Conservation (phyloP, 768 basidiomycete genomes). For the Dentipellis fragilis region DNA sequence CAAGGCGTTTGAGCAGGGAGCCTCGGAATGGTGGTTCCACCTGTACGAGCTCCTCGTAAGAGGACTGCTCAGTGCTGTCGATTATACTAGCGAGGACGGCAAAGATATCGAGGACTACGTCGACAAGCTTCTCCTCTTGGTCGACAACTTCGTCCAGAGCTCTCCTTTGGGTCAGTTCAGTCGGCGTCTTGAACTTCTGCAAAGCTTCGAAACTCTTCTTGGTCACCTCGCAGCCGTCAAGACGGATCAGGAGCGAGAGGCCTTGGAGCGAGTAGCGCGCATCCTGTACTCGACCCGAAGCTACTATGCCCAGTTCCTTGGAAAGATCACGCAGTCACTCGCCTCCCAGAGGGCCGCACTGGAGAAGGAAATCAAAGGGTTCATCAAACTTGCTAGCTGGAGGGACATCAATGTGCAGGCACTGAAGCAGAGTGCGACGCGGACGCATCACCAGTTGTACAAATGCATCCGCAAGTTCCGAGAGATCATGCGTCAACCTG, state of each 20-base stretch:
- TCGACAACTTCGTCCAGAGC: slow-evolving; percentile 68
- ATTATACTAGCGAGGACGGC: slow-evolving; percentile 26
- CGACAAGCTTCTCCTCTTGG: slow-evolving; percentile 55
- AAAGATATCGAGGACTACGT: slow-evolving; percentile 42
- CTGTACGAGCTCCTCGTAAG: slow-evolving; percentile 72
- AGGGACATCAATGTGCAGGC: slow-evolving; percentile 95
- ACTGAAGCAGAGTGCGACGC: slow-evolving; percentile 81
- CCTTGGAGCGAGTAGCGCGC: slow-evolving; percentile 40
- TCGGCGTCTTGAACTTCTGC: slow-evolving; percentile 54
- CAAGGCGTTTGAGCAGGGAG: slow-evolving; percentile 28
- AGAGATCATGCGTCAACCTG: slow-evolving; percentile 74
- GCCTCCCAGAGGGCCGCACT: slow-evolving; percentile 43
- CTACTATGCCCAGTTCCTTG: slow-evolving; percentile 56
- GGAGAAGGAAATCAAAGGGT: slow-evolving; percentile 73
- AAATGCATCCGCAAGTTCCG: slow-evolving; percentile 87
- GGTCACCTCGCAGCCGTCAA: slow-evolving; percentile 25
- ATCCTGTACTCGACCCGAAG: slow-evolving; percentile 51
- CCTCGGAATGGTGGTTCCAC: slow-evolving; percentile 83
- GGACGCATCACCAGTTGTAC: slow-evolving; percentile 85
- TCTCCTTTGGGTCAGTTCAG: slow-evolving; percentile 82
- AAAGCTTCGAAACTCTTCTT: slow-evolving; percentile 53
- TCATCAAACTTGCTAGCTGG: slow-evolving; percentile 97
- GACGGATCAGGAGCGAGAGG: slow-evolving; percentile 19
- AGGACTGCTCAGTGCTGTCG: slow-evolving; percentile 42
- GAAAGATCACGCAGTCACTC: slow-evolving; percentile 38